A percentile compares a stretch with the other conserved stretches of the same genome.
phyloP scores from a whole-genome alignment of 257 asterid species.

The Knoxia roxburghii region DNA sequence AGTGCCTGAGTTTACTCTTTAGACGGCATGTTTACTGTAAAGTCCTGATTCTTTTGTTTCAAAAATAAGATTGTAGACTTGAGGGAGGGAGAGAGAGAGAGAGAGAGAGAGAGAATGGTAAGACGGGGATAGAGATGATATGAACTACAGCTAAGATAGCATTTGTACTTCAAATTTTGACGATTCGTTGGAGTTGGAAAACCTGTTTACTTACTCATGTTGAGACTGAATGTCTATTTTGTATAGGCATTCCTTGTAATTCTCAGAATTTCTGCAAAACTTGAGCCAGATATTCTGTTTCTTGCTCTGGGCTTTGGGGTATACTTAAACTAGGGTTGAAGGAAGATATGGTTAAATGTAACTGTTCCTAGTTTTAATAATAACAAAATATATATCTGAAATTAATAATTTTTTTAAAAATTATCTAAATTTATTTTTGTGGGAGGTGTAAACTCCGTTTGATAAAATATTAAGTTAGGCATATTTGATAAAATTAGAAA shows the following conservation, averaged over 20 bases:
- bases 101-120: background rate
- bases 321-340: too few species aligned
- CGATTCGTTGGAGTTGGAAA: background rate
- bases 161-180: slow-evolving; percentile 16
- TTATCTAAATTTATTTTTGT: too few species aligned
- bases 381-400: too few species aligned
- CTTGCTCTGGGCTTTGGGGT: too few species aligned
- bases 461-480: too few species aligned
- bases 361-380: too few species aligned
- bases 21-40: background rate
- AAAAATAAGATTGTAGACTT: slow-evolving; percentile 11
- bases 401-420: too few species aligned
- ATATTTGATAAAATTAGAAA: too few species aligned
- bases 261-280: background rate
- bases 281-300: too few species aligned
- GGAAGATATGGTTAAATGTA: too few species aligned
- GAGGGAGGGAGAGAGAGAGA: too few species aligned
- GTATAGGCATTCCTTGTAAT: background rate
- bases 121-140: slow-evolving; percentile 6
- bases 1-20: background rate
- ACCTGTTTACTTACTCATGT: background rate
- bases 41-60: slow-evolving; percentile 7
- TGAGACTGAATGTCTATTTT: background rate
- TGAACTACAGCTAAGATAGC: slow-evolving; percentile 5
- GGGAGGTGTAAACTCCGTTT: too few species aligned